Conservation (phyloP, 176 grass and related monocot genomes). For the Aegilops longissima region DNA sequence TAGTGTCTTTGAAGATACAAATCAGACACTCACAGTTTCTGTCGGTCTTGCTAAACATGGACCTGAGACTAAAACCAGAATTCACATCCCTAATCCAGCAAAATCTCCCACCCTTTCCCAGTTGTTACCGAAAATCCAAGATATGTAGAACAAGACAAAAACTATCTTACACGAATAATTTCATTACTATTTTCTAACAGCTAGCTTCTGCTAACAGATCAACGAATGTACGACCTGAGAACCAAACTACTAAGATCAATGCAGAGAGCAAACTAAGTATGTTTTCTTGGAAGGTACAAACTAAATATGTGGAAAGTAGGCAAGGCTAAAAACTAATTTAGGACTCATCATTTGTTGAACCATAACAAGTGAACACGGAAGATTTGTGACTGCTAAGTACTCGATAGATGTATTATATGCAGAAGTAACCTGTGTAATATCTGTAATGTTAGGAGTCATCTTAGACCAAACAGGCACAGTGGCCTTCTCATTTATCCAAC, state of each 20-base stretch:
- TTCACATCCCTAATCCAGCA: background rate
- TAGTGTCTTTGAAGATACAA: background rate
- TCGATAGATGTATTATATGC: conserved; percentile 4
- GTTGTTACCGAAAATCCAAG: background rate
- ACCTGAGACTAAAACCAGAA: background rate
- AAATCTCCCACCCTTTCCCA: background rate
- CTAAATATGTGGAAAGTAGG: background rate
- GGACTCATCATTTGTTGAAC: background rate
- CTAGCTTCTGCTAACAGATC: conserved; percentile 1
- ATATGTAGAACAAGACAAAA: background rate
- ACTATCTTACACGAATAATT: background rate
- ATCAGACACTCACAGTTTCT: background rate
- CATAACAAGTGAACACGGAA: background rate
- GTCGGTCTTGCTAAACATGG: background rate
- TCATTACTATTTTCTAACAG: conserved; percentile 11
- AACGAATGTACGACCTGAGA: background rate
- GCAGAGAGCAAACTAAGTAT: background rate
- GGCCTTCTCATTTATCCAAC: conserved; percentile 98
- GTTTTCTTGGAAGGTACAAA: background rate
- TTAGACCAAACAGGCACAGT: conserved; percentile 99
- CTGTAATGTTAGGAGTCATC: conserved; percentile 98
- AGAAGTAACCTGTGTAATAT: conserved; percentile 76
- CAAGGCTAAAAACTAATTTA: background rate
- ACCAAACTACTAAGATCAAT: conserved; percentile 19
- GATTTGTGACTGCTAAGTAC: background rate